Base-by-base conservation (phyloP, 768 basidiomycete species). In the Lentinula boryana region DNA sequence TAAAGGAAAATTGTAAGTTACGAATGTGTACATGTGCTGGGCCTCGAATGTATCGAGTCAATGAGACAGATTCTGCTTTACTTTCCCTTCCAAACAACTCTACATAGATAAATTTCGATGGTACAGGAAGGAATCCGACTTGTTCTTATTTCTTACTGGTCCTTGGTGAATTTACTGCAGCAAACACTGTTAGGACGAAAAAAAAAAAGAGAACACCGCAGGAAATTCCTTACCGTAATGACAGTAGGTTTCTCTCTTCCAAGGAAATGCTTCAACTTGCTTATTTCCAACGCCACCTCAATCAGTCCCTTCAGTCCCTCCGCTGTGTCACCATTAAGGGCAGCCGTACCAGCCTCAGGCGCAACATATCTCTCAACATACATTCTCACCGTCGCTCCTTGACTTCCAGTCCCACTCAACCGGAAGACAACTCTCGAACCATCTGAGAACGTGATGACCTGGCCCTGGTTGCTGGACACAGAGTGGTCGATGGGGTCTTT, bases 401-500 rank as follows among this genome's bases (percentile, higher is more conserved):
- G 88, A 64, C 91, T 94, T 15, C 97, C 97, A 0, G 97, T 99
- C 60, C 97, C 97, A 63, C 92, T 95, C 57, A 99, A 79, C 62
- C 97, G 85, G 84, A 97, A 98, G 58, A 98, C 93, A 62, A 99
- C 91, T 40, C 97, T 83, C 50, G 89, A 92, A 6, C 96, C 97
- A 70, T 98, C 97, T 33, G 78, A 75, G 76, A 99, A 99, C 56
- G 83, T 83, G 70, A 98, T 87, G 71, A 95, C 89, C 67, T 98
- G 91, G 1, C 97, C 97, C 71, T 99, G 97, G 74, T 98, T 98
- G 75, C 87, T 87, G 65, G 91, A 93, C 63, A 98, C 83, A 49
- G 91, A 93, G 58, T 87, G 78, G 71, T 99, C 97, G 74, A 98
- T 98, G n/a, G 97, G 97, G 73, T 99, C 97, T 53, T 87, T 97